Evolutionary conservation across 164 flowering plant genomes (phyloP).

Genomic region (Tetracentron sinense): DNA sequence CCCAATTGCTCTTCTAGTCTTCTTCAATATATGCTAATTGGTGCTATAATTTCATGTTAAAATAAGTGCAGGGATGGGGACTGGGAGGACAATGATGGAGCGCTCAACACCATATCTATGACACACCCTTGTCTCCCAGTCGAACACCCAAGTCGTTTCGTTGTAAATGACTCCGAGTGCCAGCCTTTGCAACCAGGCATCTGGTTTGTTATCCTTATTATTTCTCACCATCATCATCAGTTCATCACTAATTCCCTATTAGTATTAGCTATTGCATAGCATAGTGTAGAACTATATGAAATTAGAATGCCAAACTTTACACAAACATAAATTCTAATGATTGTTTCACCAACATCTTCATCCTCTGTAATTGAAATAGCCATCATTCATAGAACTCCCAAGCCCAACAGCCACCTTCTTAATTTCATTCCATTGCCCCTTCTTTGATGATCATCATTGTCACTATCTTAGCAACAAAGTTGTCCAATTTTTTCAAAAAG

Average conservation of each 20-base stretch:
- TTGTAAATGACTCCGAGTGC: constrained; percentile 69
- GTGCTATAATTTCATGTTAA: neutral
- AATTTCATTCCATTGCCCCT: no score
- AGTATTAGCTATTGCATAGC: neutral
- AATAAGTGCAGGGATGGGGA: constrained; percentile 76
- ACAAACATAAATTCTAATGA: no score
- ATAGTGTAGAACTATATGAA: neutral
- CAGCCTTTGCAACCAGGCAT: constrained; percentile 85
- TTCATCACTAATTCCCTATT: neutral
- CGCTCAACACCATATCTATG: constrained; percentile 92
- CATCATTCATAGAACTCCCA: no score
- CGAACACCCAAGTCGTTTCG: constrained; percentile 77
- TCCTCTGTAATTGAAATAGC: no score
- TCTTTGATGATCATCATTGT: no score
- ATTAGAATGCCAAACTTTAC: no score
- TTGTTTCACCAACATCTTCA: no score
- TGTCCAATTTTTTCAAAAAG: no score
- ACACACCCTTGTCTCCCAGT: constrained; percentile 86
- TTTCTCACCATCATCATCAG: neutral
- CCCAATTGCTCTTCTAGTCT: neutral
- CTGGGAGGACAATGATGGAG: constrained; percentile 99
- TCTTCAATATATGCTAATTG: neutral
- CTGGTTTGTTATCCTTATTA: constrained; percentile 54
- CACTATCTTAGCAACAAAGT: no score
- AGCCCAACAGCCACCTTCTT: no score